Evolutionary conservation across 345 rosid species (phyloP), one percentile per base, ranked within the genome.

Genomic region (Conringia planisiliqua): DNA sequence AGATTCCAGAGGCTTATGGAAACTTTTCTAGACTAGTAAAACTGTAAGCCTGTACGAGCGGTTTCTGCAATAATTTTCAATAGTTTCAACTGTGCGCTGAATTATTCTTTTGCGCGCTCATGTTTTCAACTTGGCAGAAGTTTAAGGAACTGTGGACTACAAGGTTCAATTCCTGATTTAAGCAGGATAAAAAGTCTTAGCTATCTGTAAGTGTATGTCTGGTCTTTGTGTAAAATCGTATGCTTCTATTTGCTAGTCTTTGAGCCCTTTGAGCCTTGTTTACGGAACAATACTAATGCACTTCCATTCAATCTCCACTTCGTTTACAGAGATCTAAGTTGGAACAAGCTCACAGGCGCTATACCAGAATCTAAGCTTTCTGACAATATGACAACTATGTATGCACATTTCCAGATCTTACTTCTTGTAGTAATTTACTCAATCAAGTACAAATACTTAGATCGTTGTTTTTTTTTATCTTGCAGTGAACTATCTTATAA

Each of bases 141-240:
- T 85, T 92, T 93, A 68, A 83, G 92, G 78, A 90, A 88, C 77
- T 93, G 97, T 84, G 69, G 81, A 80, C 75, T 93, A 78, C 75
- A 73, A 75, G 98, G 98, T 43, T 70, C 77, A 7, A 79, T 93
- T 69, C 97, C 91, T 79, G 97, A 90, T 72, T 72, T 93, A 33
- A 89, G 96, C 76, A 55, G 79, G 66, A 88, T 90, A 7, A 30
- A 57, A 12, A 57, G 67, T 65, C 86, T 90, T 35, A 66, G 36
- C 62, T 93, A 79, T 78, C 36, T 90, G 98, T 90, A 86, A 80
- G 97, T 81, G 48, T 57, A 55, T 56, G 20, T 35, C 10, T 74
- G 27, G 20, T 43, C 12, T 39, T 11, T 38, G 7, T 46, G 9
- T 11, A 39, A 39, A 13, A 0, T 18, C 18, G 52, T 58, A 51